A percentile compares a stretch with the other conserved stretches of the same genome.
phyloP scores from a whole-genome alignment of 345 rosid species.

The Eucalyptus sp. region DNA sequence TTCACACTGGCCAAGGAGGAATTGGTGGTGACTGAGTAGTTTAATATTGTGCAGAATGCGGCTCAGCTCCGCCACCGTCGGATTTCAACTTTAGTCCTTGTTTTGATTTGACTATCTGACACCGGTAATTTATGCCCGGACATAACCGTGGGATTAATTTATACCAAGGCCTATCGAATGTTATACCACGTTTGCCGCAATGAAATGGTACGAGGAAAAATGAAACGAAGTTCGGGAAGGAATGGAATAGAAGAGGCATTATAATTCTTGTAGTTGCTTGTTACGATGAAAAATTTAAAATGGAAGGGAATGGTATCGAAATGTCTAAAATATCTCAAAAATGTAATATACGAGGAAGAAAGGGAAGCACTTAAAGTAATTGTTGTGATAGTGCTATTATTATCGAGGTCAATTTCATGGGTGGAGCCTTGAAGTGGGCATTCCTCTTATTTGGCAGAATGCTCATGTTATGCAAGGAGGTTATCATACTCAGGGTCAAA shows the following conservation, averaged over 20 bases:
- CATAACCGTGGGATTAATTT: not conserved
- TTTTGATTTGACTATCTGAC: not conserved
- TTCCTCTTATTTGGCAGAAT: not conserved
- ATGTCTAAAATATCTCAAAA: not conserved
- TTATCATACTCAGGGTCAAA: too few relatives aligned
- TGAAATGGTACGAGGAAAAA: not conserved
- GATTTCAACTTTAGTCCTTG: not conserved
- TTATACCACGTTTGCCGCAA: not conserved
- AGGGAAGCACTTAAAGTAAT: not conserved
- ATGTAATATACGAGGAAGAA: not conserved
- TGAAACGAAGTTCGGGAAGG: not conserved
- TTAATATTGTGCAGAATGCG: not conserved
- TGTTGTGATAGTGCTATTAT: not conserved
- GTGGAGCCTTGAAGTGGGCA: not conserved
- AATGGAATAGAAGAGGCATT: not conserved
- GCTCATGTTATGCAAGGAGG: not conserved
- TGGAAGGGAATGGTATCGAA: too few relatives aligned
- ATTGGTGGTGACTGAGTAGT: not conserved
- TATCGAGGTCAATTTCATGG: not conserved
- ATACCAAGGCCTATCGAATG: not conserved
- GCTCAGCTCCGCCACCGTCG: not conserved
- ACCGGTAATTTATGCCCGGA: not conserved
- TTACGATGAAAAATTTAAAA: not conserved
- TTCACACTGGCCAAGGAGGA: not conserved
- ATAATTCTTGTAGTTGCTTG: not conserved